Conservation (phyloP, 169 alveolate species). For the Eimeria falciformis region DNA sequence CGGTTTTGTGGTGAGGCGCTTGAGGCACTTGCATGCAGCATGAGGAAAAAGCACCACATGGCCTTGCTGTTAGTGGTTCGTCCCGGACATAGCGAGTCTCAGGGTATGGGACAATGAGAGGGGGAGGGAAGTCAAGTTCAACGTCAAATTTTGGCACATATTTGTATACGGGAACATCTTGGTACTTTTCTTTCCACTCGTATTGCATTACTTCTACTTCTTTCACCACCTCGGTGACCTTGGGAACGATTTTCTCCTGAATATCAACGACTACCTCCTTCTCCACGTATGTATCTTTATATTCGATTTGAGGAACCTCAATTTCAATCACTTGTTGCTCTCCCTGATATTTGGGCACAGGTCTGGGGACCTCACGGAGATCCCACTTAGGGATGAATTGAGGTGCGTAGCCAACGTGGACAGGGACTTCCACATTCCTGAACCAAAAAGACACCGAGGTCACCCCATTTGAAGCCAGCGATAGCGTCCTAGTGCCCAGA, state of each 20-base stretch:
- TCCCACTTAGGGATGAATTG: constrained; percentile 90
- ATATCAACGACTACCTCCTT: constrained; percentile 91
- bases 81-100: constrained; percentile 84
- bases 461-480: neutral
- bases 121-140: constrained; percentile 91
- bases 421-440: constrained; percentile 86
- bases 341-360: constrained; percentile 90
- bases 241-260: constrained; percentile 89
- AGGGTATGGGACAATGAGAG: constrained; percentile 89
- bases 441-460: neutral
- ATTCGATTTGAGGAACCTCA: constrained; percentile 89
- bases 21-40: constrained; percentile 64
- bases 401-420: constrained; percentile 89
- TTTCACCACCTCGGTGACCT: constrained; percentile 88
- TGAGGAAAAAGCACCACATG: constrained; percentile 65
- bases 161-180: constrained; percentile 90
- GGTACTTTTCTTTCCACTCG: constrained; percentile 89
- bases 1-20: constrained; percentile 62
- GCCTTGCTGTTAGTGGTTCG: constrained; percentile 67
- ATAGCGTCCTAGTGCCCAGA: neutral
- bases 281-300: constrained; percentile 87
- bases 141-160: constrained; percentile 91
- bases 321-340: constrained; percentile 89
- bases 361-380: constrained; percentile 89
- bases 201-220: constrained; percentile 89